A percentile compares a stretch with the other conserved stretches of the same genome.
phyloP scores from a whole-genome alignment of 2,329 filamentous ascomycete genomes.

The Monosporascus sp. region DNA sequence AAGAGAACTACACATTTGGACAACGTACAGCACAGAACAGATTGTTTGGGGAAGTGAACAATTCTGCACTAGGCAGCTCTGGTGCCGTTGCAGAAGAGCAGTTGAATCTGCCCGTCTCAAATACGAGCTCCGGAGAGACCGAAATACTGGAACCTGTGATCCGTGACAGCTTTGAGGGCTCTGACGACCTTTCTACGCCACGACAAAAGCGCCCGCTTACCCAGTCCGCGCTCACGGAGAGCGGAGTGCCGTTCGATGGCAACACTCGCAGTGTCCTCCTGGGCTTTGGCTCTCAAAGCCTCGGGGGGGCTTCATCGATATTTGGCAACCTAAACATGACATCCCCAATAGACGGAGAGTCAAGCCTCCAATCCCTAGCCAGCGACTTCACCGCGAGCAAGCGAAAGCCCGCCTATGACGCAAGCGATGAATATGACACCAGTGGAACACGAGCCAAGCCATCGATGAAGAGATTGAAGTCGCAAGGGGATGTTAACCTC shows the following conservation, averaged over 20 bases:
- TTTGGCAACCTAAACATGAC: conserved; percentile 39
- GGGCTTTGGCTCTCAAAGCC: conserved; percentile 43
- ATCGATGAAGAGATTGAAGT: conserved; percentile 51
- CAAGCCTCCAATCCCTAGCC: conserved; percentile 14
- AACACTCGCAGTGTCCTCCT: conserved; percentile 23
- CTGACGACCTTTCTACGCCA: conserved; percentile 34
- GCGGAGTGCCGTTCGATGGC: conserved; percentile 8
- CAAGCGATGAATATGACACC: conserved; percentile 46
- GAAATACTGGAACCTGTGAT: conserved; percentile 38
- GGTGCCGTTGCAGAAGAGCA: conserved; percentile 43
- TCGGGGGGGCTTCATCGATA: conserved; percentile 45
- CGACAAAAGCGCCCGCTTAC: conserved; percentile 21
- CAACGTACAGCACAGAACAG: conserved; percentile 34
- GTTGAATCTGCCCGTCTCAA: conserved; percentile 41
- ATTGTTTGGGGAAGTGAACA: conserved; percentile 52
- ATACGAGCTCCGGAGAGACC: conserved; percentile 25
- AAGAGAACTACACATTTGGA: conserved; percentile 70
- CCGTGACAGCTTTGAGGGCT: conserved; percentile 41
- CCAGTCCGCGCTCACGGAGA: conserved; percentile 4
- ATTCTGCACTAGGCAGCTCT: conserved; percentile 49
- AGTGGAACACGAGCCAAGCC: conserved; percentile 33
- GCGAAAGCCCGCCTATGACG: conserved; percentile 46
- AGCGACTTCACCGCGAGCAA: conserved; percentile 47
- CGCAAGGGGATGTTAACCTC: conserved; percentile 37
- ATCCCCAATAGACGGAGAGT: conserved; percentile 23